These are phyloP conservation scores for Capsicum pubescens DNA, from an alignment of 257 asterid genomes.

Conservation along the genomic window DNA sequence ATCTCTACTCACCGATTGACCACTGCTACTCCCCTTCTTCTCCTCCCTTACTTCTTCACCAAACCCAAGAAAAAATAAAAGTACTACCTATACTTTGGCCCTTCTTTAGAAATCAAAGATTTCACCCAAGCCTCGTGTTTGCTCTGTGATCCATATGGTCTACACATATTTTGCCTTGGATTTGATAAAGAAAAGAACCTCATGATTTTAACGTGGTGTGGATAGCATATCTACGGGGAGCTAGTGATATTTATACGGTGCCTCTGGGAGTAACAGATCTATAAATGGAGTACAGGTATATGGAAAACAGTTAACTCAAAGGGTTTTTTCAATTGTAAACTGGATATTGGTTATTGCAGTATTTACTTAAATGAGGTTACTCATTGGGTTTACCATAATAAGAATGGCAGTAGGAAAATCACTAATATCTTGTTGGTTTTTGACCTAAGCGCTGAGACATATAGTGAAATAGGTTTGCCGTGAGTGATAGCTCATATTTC, in stretches of 20 bases:
- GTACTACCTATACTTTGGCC: conserved; percentile 3
- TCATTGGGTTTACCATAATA: conserved; percentile 44
- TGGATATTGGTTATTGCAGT: conserved; percentile 36
- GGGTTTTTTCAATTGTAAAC: conserved; percentile 26
- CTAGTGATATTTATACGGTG: conserved; percentile 27
- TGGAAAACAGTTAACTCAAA: conserved; percentile 39
- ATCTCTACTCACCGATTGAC: background rate
- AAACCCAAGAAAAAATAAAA: background rate
- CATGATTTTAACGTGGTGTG: conserved; percentile 50
- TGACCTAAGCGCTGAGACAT: conserved; percentile 41
- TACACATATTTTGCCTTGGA: conserved; percentile 37
- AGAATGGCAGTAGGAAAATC: conserved; percentile 30
- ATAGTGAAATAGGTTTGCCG: conserved; percentile 45
- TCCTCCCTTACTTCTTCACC: background rate
- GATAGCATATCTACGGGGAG: conserved; percentile 33
- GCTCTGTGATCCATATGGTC: background rate
- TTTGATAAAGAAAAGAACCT: background rate
- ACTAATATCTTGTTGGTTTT: conserved; percentile 19
- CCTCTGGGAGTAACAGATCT: conserved; percentile 50
- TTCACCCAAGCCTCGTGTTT: conserved; percentile 16
- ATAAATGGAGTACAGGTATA: conserved; percentile 25
- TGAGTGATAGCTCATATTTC: background rate
- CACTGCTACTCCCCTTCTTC: background rate
- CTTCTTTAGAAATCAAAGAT: background rate
- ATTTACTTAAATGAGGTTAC: conserved; percentile 41